These are phyloP conservation scores for Dipteronia sinensis DNA, from an alignment of 345 rosid genomes.

Conservation along the genomic window DNA sequence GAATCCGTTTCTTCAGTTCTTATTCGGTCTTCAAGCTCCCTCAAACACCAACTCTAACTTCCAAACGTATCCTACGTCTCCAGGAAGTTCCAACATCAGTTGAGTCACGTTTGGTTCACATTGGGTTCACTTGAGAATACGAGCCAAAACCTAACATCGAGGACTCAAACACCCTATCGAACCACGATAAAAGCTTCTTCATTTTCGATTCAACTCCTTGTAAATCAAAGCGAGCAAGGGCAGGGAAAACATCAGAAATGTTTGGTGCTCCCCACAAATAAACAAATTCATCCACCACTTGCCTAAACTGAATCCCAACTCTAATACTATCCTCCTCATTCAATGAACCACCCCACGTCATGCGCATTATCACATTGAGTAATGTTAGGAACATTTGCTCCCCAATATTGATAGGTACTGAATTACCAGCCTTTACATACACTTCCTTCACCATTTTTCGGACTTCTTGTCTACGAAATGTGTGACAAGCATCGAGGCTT, in stretches of 20 bases:
- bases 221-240: slow-evolving; percentile 49
- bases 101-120: no score
- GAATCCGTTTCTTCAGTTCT: no score
- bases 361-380: slow-evolving; percentile 42
- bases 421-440: slow-evolving; percentile 22
- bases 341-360: slow-evolving; percentile 56
- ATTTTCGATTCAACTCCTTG: slow-evolving; percentile 49
- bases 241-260: slow-evolving; percentile 53
- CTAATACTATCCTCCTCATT: slow-evolving; percentile 36
- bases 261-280: slow-evolving; percentile 46
- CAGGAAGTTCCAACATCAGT: no score
- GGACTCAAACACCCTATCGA: slow-evolving; percentile 33
- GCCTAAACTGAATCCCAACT: slow-evolving; percentile 37
- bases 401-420: slow-evolving; percentile 37
- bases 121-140: no score
- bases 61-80: no score
- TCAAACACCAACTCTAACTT: no score
- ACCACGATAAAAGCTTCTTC: slow-evolving; percentile 19
- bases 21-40: no score
- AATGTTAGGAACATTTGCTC: slow-evolving; percentile 33
- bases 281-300: slow-evolving; percentile 26
- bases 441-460: slow-evolving; percentile 25
- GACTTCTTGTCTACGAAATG: slow-evolving; percentile 32
- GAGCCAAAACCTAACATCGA: no score
- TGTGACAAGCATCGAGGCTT: slow-evolving; percentile 34